Evolutionary conservation across 1,284 basidiomycete species (phyloP), one percentile per base, ranked within the genome.

Genomic region (Ceratobasidium sp.): DNA sequence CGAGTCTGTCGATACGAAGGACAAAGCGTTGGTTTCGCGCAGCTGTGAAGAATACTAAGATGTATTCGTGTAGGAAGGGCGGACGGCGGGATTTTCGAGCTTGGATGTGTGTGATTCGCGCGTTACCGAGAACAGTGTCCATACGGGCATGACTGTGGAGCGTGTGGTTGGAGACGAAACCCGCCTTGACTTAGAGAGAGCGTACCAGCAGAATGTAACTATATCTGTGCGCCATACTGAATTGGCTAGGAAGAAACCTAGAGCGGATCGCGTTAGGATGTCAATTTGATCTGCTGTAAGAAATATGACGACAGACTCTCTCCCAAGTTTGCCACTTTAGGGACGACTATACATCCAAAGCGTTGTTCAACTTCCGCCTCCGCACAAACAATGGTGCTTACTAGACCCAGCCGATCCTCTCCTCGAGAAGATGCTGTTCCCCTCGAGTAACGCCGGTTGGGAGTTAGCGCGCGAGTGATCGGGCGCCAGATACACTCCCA

Each of bases 51-150:
- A 71, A 71, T 2, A 71, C 29, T 2, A 71, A 29, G 14, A 71
- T 41, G 22, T 71, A 71, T 36, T 71, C 67, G 45, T 71, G 67
- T 29, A 71, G 24, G 36, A 71, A 71, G 1, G 67, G 67, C 14
- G 51, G 67, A 19, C 67, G 54, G 9, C 56, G 54, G 14, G 67
- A 71, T 22, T 71, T 71, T 3, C 67, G 22, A 9, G 67, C 67
- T 36, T 71, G 67, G 8, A 71, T 44, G 29, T 71, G 67, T 24
- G 67, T 71, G 44, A 71, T 71, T n/a, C 24, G 67, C 22, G 67
- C 67, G 11, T 59, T 27, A 7, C 54, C 54, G 3, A 71, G 45
- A 4, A 48, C 27, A 22, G 54, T 17, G 17, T 57, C 54, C 11
- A 45, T 5, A 9, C 50, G 50, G 4, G 51, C 65, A 31, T 67